Evolutionary conservation across 306 rosid genomes (phyloP), one percentile per base, ranked within the genome.

Genomic region (Gillenia trifoliata): DNA sequence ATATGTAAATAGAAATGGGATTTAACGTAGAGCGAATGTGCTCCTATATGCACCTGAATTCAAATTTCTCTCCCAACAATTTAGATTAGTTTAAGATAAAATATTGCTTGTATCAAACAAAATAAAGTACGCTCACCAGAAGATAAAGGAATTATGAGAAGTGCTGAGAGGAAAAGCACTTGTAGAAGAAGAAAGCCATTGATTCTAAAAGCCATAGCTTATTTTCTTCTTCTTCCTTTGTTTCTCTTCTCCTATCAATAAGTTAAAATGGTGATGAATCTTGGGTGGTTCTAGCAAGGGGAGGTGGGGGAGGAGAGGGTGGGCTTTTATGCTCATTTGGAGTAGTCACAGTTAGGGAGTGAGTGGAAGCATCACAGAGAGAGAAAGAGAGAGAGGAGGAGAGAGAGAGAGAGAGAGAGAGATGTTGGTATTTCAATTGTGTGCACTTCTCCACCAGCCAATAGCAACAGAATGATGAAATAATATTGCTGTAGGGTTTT

Each of bases 161-260:
- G 49, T 36, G 9, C 20, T 57, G 87, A 71, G 83, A 92, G 77
- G 72, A 80, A 77, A 74, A 69, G 26, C 43, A 80, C 41, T 55
- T 55, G 11, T 20, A 38, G 77, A 31, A 85, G 74, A 73, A 80
- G 71, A 68, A 79, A 29, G 75, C 80, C 54, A 23, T 79, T 82
- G 86, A 69, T 80, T 73, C 77, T 82, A 47, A 76, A 78, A 76
- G 83, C 87, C 97, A 89, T 88, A 79, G 71, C 78, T 74, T 56
- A 74, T 61, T 31, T 57, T 57, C 33, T 49, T 55, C 63, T 31
- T 30, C 75, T 77, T 26, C 16, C 45, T 34, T 26, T n/a, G n/a
- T n/a, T n/a, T n/a, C n/a, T 52, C 61, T 30, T 28, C 74, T 76
- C 8, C 36, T 11, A 66, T 41, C 29, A 36, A 3, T 16, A 4